Conservation (phyloP, 306 rosid genomes). For the Quillaja saponaria region DNA sequence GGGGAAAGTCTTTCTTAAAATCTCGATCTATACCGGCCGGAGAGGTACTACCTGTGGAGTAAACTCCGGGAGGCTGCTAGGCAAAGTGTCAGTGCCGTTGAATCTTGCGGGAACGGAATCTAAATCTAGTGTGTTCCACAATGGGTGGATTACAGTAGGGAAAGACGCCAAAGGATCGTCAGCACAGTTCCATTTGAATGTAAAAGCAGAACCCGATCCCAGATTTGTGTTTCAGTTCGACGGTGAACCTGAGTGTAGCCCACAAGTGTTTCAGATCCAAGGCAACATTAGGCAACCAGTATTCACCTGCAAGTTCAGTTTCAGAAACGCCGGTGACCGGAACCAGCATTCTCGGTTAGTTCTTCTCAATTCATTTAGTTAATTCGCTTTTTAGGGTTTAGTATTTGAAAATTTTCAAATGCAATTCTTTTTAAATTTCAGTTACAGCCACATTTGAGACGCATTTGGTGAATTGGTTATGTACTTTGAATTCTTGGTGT, state of each 20-base stretch:
- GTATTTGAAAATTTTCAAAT: background rate
- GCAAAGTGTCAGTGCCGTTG: constrained; percentile 52
- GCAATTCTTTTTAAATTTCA: too few species aligned
- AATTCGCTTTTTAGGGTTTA: background rate
- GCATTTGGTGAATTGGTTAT: constrained; percentile 15
- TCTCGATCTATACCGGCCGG: constrained; percentile 63
- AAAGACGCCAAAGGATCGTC: constrained; percentile 50
- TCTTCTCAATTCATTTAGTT: background rate
- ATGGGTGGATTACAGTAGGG: constrained; percentile 68
- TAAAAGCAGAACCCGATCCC: constrained; percentile 69
- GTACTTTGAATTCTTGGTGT: background rate
- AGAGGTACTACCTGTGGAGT: constrained; percentile 65
- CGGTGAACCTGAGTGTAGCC: constrained; percentile 78
- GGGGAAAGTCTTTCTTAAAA: constrained; percentile 46
- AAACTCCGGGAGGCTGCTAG: constrained; percentile 55
- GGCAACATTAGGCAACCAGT: constrained; percentile 70
- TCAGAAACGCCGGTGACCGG: constrained; percentile 60
- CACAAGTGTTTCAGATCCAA: constrained; percentile 73
- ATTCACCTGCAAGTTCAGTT: constrained; percentile 73
- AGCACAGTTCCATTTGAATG: constrained; percentile 72
- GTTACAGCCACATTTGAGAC: background rate
- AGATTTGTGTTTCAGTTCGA: constrained; percentile 74
- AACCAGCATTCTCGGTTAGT: constrained; percentile 57
- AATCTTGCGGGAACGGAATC: constrained; percentile 51
- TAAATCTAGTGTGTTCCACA: constrained; percentile 47